Conservation (phyloP, 805 yeast genomes). For the Geotrichum ghanense region DNA sequence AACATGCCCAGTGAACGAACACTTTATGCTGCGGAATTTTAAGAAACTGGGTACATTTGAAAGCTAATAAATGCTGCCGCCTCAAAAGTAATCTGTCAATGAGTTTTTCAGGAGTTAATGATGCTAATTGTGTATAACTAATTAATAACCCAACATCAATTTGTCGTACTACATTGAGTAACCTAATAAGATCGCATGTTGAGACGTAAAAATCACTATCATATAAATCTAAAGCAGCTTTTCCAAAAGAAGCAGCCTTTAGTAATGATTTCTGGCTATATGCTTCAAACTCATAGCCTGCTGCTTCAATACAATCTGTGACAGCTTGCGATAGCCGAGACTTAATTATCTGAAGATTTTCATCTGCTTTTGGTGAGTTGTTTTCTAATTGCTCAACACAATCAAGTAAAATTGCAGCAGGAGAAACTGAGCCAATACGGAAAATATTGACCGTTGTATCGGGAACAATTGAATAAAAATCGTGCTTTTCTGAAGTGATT, state of each 20-base stretch:
- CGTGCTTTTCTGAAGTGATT: constrained; percentile 44
- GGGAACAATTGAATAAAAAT: constrained; percentile 54
- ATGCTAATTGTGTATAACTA: constrained; percentile 43
- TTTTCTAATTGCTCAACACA: constrained; percentile 54
- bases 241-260: constrained; percentile 80
- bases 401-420: constrained; percentile 74
- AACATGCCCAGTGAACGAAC: constrained; percentile 71
- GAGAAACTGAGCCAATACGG: constrained; percentile 71
- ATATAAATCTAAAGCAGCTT: constrained; percentile 41
- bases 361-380: constrained; percentile 73
- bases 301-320: constrained; percentile 58
- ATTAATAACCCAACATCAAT: constrained; percentile 57
- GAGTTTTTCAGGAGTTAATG: constrained; percentile 44
- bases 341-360: constrained; percentile 49
- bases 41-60: constrained; percentile 46
- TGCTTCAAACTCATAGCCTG: constrained; percentile 66
- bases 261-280: constrained; percentile 70
- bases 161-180: constrained; percentile 58
- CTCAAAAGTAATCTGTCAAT: constrained; percentile 48
- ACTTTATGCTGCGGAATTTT: constrained; percentile 39
- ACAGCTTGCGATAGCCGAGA: constrained; percentile 47
- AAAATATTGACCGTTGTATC: constrained; percentile 49
- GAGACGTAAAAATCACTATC: constrained; percentile 52
- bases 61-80: constrained; percentile 47
- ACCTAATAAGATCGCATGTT: constrained; percentile 49